These are phyloP conservation scores for Allium fistulosum DNA, from an alignment of 106 monocot species.

Conservation along the genomic window DNA sequence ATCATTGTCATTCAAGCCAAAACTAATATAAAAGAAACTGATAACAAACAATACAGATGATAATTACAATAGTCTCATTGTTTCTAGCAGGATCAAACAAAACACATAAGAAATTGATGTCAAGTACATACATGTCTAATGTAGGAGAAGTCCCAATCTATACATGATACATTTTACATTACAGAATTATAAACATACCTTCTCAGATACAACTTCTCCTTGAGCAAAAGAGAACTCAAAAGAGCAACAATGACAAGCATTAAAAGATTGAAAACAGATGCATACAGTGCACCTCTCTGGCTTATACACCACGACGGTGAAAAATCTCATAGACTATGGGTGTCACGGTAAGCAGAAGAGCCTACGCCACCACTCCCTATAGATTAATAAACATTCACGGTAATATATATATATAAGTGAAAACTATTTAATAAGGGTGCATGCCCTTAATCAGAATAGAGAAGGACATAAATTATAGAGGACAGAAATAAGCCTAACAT, in stretches of 20 bases:
- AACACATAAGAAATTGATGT: too few relatives aligned
- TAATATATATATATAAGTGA: too few relatives aligned
- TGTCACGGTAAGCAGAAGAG: conserved; percentile 16
- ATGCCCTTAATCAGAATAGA: too few relatives aligned
- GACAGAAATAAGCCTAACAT: conserved; percentile 39
- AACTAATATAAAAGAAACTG: too few relatives aligned
- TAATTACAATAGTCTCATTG: too few relatives aligned
- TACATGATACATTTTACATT: neutral
- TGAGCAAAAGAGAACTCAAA: conserved; percentile 16
- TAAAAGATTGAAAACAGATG: conserved; percentile 23
- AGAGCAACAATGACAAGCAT: conserved; percentile 15
- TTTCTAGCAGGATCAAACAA: too few relatives aligned
- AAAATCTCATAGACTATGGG: too few relatives aligned
- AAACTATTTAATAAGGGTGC: too few relatives aligned
- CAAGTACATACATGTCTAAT: too few relatives aligned
- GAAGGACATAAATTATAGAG: conserved; percentile 21
- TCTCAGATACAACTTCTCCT: conserved; percentile 18
- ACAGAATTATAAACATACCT: neutral
- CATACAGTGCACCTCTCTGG: conserved; percentile 21
- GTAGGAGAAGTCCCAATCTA: too few relatives aligned
- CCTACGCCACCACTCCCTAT: conserved; percentile 52
- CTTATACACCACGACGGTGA: conserved; percentile 52
- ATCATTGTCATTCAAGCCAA: too few relatives aligned
- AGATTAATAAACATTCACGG: neutral
- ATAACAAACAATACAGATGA: too few relatives aligned